A percentile compares a stretch with the other conserved stretches of the same genome.
These are phyloP conservation scores for Boletus huronensis DNA, from an alignment of 768 basidiomycete species.

Conservation along the genomic window DNA sequence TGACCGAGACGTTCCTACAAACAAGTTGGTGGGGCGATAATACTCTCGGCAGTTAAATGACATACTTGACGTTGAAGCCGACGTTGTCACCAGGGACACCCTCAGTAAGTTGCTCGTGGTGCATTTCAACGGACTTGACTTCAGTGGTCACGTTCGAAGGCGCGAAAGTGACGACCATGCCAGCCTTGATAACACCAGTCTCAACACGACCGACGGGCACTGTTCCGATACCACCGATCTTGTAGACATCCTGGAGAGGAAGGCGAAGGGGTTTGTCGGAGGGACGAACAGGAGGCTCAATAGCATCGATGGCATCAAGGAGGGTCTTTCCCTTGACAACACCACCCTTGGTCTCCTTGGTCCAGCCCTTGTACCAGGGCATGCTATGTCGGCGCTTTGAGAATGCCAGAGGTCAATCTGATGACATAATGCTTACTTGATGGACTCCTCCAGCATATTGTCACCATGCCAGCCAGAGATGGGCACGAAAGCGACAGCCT, in stretches of 20 bases:
- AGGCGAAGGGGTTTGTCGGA: constrained; percentile 99
- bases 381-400: constrained; percentile 55
- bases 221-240: constrained; percentile 99
- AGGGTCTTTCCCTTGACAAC: constrained; percentile 97
- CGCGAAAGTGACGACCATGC: constrained; percentile 98
- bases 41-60: constrained; percentile 9
- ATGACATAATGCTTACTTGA: constrained; percentile 58
- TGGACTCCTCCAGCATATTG: constrained; percentile 99
- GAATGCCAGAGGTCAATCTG: constrained; percentile 4
- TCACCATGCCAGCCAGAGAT: constrained; percentile 99
- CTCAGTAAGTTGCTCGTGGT: constrained; percentile 94
- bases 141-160: constrained; percentile 99
- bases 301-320: constrained; percentile 99
- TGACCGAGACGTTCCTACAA: constrained; percentile 95
- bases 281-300: constrained; percentile 95
- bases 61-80: constrained; percentile 96
- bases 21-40: constrained; percentile 5
- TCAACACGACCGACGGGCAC: constrained; percentile 99
- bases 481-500: constrained; percentile 96
- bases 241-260: constrained; percentile 99
- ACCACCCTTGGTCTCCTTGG: constrained; percentile 93
- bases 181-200: constrained; percentile 99
- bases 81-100: constrained; percentile 99
- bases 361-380: constrained; percentile 99
- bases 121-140: constrained; percentile 99